Conservation (phyloP, 352 stramenopile species). For the Peronospora destructor region DNA sequence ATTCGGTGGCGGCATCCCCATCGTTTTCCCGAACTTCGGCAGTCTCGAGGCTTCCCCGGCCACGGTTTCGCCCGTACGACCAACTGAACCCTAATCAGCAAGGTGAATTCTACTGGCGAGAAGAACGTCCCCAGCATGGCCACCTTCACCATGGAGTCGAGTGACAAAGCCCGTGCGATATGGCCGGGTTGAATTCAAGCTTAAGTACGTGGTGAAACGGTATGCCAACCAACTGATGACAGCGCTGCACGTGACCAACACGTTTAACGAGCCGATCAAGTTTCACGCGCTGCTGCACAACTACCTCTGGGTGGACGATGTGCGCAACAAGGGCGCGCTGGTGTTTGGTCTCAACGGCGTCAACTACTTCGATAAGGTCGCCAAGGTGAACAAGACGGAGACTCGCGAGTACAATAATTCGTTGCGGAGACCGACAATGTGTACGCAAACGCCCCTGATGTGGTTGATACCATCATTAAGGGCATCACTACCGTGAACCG, state of each 20-base stretch:
- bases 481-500: constrained; percentile 34
- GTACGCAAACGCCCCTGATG: constrained; percentile 57
- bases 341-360: constrained; percentile 85
- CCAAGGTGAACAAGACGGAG: constrained; percentile 51
- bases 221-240: constrained; percentile 54
- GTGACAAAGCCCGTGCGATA: constrained; percentile 24
- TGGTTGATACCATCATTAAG: constrained; percentile 50
- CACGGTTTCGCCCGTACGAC: constrained; percentile 84
- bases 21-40: constrained; percentile 91
- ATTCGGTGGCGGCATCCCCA: constrained; percentile 87
- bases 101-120: constrained; percentile 7
- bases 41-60: constrained; percentile 39
- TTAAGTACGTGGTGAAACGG: constrained; percentile 70
- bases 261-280: constrained; percentile 57
- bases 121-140: constrained; percentile 16
- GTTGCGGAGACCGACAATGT: constrained; percentile 78
- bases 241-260: constrained; percentile 84
- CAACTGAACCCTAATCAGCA: constrained; percentile 32
- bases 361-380: constrained; percentile 84
- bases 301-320: constrained; percentile 86
- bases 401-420: constrained; percentile 43
- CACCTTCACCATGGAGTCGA: constrained; percentile 33
- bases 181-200: constrained; percentile 54
- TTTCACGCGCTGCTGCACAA: constrained; percentile 94
- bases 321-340: constrained; percentile 38